Base-by-base conservation (phyloP, 2,329 filamentous ascomycete species). In the Colletotrichum costaricense region DNA sequence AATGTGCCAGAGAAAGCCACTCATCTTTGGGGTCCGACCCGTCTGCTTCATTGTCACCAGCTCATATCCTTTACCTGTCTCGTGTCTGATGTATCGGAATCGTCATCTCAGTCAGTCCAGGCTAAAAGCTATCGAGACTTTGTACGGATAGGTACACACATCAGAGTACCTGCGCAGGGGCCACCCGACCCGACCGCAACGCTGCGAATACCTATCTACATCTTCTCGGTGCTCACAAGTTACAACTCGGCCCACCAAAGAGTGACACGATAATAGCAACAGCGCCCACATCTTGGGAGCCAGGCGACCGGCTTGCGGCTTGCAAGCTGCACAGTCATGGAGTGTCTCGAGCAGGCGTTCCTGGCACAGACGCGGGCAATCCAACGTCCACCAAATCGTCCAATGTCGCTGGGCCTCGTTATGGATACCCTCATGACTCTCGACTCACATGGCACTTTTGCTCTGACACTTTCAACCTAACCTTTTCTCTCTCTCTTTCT, bases 141-240 rank as follows among this genome's bases (percentile, higher is more conserved):
- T 6, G 38, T 63, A n/a, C n/a, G 19, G 26, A 19, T 49, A 46
- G 26, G 14, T 11, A 19, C 49, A 38, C 62, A 38, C 42, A 35
- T 28, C 62, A 38, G 19, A 33, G 42, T 46, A 38, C 22, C 55
- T 57, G 63, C 19, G 35, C 63, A 67, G 26, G 49, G 55, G 64
- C 46, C 69, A 60, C 63, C 63, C 56, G n/a, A 52, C 49, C 28
- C 54, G 56, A 60, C 68, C 55, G 16, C 24, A 46, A 46, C 63
- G 42, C 42, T 59, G 33, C 35, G 52, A 19, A 19, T 42, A 42
- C 38, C 38, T 42, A 19, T 42, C 14, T 16, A 16, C 38, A 28
- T 12, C 38, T 26, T 38, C 56, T 42, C 38, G 28, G n/a, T 30
- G 22, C 42, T 30, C 58, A 52, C n/a, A n/a, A 54, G 33, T 46